Base-by-base conservation (phyloP, 176 grass and related monocot species). In the Puccinellia tenuiflora region DNA sequence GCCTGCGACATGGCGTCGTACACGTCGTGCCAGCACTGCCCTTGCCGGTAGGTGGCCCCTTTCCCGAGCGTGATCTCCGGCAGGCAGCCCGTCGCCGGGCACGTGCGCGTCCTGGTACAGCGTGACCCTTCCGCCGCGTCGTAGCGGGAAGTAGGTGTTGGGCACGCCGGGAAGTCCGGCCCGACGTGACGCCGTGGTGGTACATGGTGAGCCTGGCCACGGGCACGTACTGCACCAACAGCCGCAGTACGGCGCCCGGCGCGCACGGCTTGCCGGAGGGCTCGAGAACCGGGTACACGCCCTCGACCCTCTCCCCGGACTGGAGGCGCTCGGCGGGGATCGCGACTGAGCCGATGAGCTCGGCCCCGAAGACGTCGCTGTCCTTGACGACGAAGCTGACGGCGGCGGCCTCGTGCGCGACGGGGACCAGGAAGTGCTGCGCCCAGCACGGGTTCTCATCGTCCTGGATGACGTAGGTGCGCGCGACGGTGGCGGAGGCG, bases 91-190 rank as follows among this genome's bases (percentile, higher is more conserved):
- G 22, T 74, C 89, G 7, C 84, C 88, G 21, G 90, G 90, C 37
- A 93, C 92, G 68, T 98, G 95, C 62, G 92, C 95, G 52, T 98
- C 92, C 86, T 98, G 92, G 84, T 95, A 98, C 56, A 98, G 80
- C 66, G 82, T 95, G 43, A 98, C 92, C 79, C 82, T 77, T 16
- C 92, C 84, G 0, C 92, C 92, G 25, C 75, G 90, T 9, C 95
- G 85, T 16, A 98, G 85, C 73, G 85, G 89, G 85, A 95, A 98
- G 62, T 98, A 98, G 0, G 95, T 95, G 78, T 89, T 86, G 8
- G 95, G 71, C 64, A 98, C 95, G 42, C 90, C 92, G 51, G 64
- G 54, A 88, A 93, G 55, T 95, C 88, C 6, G 88, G 0, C 88
- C 92, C 2, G 86, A 77, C 5, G 86, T 88, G 37, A 91, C 92